Evolutionary conservation across 306 rosid species (phyloP), one percentile per base, ranked within the genome.

Genomic region (Dalbergia cultrata): DNA sequence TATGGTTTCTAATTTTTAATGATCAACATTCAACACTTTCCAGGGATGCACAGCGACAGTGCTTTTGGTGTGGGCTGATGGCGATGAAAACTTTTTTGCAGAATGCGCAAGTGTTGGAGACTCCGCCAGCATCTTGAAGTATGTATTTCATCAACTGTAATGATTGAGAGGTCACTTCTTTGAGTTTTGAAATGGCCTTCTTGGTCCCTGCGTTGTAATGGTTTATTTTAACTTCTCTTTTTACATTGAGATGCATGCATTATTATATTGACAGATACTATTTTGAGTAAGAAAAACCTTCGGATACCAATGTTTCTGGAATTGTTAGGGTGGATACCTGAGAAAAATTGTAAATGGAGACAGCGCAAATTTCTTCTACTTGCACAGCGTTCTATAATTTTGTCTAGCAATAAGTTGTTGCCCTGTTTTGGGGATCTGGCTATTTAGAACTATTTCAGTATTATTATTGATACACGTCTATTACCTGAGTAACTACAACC

Each of bases 11-110:
- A 67, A 35, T 50, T 83, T 77, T 76, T n/a, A 49, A 63, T 47
- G 35, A 74, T 69, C 64, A 73, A n/a, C n/a, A n/a, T n/a, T n/a
- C n/a, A n/a, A n/a, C 81, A 78, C 45, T 57, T 79, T 76, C 62
- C 93, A 93, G 99, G 99, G 99, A 67, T 96, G 99, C 87, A 96
- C 99, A 68, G 98, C 99, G 16, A 96, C 99, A 45, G 85, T 93
- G 82, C 97, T 96, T 84, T 89, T 96, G 79, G 94, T 93, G 69
- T 96, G 99, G 99, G 62, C 85, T 75, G 92, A 90, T 75, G 76
- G 74, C 75, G 57, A 79, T 70, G 85, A 80, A 54, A 92, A 86
- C 31, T 89, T 88, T 82, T 93, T 87, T 86, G 97, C 86, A 19
- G 98, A 96, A 82, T 93, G 99, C 87, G 99, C 99, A 64, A 96